phyloP scores from a whole-genome alignment of 441 rosid species.

The Populus hybrid region DNA sequence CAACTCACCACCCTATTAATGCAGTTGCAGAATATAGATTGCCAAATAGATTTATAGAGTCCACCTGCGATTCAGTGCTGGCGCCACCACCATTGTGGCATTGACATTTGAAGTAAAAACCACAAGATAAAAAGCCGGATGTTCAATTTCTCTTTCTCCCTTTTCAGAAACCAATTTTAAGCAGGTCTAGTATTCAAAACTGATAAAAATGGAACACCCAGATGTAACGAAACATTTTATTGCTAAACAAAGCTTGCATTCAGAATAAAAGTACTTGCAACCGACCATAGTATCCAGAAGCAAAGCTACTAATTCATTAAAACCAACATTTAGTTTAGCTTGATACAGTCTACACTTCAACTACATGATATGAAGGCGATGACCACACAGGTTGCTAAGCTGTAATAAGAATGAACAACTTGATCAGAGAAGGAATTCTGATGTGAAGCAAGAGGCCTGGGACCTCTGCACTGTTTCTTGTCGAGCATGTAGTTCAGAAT shows the following conservation, averaged over 20 bases:
- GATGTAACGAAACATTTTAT: not conserved
- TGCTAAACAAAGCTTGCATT: not conserved
- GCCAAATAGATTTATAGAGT: too few relatives aligned
- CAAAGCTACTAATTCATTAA: slow-evolving; percentile 5
- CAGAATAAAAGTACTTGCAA: not conserved
- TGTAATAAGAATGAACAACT: not conserved
- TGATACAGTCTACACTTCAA: slow-evolving; percentile 6
- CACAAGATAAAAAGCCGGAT: not conserved
- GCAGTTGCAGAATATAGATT: too few relatives aligned
- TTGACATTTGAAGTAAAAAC: not conserved
- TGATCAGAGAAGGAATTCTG: not conserved
- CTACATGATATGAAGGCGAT: slow-evolving; percentile 14
- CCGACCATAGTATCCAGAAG: slow-evolving; percentile 9
- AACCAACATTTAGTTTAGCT: not conserved
- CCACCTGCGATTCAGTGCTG: too few relatives aligned
- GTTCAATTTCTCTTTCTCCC: not conserved
- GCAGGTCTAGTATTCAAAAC: not conserved
- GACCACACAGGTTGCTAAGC: slow-evolving; percentile 13
- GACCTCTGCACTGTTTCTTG: slow-evolving; percentile 8
- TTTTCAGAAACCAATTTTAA: not conserved
- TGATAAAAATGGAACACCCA: not conserved
- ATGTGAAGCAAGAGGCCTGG: not conserved
- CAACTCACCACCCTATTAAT: too few relatives aligned
- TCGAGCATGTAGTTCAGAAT: not conserved
- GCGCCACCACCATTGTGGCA: too few relatives aligned